Evolutionary conservation across 2,329 filamentous ascomycete species (phyloP), one percentile per base, ranked within the genome.

Genomic region (Apiospora marii): DNA sequence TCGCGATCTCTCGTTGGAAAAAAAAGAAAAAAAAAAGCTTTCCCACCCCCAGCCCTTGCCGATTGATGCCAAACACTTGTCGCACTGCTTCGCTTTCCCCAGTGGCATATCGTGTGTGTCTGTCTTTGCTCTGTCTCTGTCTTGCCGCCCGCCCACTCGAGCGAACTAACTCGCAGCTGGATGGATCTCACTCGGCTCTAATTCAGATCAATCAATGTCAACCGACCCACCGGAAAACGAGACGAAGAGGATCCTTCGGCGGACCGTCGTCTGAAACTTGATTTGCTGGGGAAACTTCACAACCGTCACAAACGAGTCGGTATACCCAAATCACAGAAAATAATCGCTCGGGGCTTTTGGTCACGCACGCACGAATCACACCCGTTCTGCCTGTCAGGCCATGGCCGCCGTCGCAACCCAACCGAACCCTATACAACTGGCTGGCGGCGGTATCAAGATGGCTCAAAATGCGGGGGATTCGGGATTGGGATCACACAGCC

Each of bases 301-400:
- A 34, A 61, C 30, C 53, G 27, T 61, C 53, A 61, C 53, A 61
- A 61, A 61, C 53, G 53, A 61, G 27, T 22, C 53, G 27, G 53
- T 37, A 37, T 61, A 19, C 53, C 22, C 53, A 61, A 61, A 22
- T 37, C 5, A 16, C 53, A 34, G 53, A 30, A 61, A 61, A 34
- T 61, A 34, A 10, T 12, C 53, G 34, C 53, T 16, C 10, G 53
- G 51, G 51, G 7, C 19, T 61, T 7, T 61, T 61, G 16, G 19
- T 7, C n/a, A 41, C 30, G 10, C 34, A 41, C 76, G 49, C 76
- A 75, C 24, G 78, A 76, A 73, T 76, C 78, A 71, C 78, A 76
- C 74, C 76, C 78, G 22, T 41, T n/a, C 10, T n/a, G 53, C 77
- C 79, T n/a, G 19, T 13, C 34, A 37, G 53, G 73, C 73, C 61